These are phyloP conservation scores for Podospora fimiseda DNA, from an alignment of 495 filamentous ascomycete species.

Conservation along the genomic window DNA sequence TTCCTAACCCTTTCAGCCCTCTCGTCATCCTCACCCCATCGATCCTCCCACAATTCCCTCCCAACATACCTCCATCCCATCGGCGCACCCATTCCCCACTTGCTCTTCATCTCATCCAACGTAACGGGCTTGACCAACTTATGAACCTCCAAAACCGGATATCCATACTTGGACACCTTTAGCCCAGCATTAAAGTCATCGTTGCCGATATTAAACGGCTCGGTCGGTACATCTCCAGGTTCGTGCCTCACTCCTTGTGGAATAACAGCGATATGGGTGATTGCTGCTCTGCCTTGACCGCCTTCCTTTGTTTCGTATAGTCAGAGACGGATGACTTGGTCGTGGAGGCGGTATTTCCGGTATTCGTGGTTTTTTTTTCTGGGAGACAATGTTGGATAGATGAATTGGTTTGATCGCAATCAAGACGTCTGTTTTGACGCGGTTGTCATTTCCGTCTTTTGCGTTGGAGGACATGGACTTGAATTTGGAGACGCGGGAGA, in stretches of 20 bases:
- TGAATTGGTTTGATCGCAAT: conserved; percentile 3
- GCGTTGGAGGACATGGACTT: neutral
- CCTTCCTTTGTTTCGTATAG: conserved; percentile 2
- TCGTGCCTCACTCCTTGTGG: conserved; percentile 11
- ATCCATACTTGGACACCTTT: conserved; percentile 32
- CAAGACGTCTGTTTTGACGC: conserved; percentile 1
- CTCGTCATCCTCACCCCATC: conserved; percentile 13
- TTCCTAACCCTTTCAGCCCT: conserved; percentile 10
- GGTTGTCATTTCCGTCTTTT: neutral
- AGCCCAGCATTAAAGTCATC: conserved; percentile 35
- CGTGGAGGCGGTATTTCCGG: conserved; percentile 1
- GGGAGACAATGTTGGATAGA: conserved; percentile 7
- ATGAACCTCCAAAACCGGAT: conserved; percentile 31
- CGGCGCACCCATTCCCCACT: conserved; percentile 24
- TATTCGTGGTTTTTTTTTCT: conserved; percentile 9
- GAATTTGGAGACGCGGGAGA: neutral
- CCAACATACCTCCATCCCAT: conserved; percentile 30
- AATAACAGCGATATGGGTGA: conserved; percentile 17
- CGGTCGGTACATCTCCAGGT: conserved; percentile 29
- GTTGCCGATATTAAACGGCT: conserved; percentile 33
- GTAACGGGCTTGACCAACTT: conserved; percentile 24
- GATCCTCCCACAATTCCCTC: conserved; percentile 13
- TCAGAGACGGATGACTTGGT: conserved; percentile 1
- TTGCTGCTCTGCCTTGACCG: neutral
- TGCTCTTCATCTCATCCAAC: conserved; percentile 21